Conservation (phyloP, 768 basidiomycete genomes). For the Tricholoma matsutake region DNA sequence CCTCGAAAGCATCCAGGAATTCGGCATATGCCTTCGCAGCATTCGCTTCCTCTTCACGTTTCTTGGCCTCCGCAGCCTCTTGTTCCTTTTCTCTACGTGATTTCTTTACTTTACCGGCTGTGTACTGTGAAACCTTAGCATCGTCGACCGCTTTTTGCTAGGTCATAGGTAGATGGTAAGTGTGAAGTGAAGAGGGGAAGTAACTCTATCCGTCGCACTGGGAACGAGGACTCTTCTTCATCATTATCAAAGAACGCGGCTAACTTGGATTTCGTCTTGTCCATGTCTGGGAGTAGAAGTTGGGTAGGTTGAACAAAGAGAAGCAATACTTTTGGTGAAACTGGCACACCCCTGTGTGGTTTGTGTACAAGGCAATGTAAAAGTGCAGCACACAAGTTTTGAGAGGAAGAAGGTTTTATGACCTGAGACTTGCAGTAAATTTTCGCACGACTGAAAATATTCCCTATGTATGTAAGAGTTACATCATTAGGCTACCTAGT, state of each 20-base stretch:
- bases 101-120: constrained; percentile 84
- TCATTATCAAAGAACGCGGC: constrained; percentile 84
- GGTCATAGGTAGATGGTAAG: constrained; percentile 57
- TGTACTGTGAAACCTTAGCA: constrained; percentile 81
- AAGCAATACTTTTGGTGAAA: not conserved
- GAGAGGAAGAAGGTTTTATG: not conserved
- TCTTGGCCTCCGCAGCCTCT: constrained; percentile 89
- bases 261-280: constrained; percentile 64
- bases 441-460: constrained; percentile 2
- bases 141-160: constrained; percentile 87
- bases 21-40: constrained; percentile 81
- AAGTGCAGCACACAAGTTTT: not conserved
- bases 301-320: not conserved
- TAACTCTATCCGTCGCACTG: constrained; percentile 87
- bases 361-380: not conserved
- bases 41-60: constrained; percentile 75
- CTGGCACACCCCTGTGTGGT: not conserved
- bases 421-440: not conserved
- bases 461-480: constrained; percentile 14
- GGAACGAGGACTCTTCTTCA: constrained; percentile 82
- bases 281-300: constrained; percentile 37
- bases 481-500: constrained; percentile 70
- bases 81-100: constrained; percentile 90
- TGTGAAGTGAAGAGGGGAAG: constrained; percentile 48
- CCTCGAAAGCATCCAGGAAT: constrained; percentile 82